phyloP scores from a whole-genome alignment of 1,284 basidiomycete species.

The Ustilago xerochloae region DNA sequence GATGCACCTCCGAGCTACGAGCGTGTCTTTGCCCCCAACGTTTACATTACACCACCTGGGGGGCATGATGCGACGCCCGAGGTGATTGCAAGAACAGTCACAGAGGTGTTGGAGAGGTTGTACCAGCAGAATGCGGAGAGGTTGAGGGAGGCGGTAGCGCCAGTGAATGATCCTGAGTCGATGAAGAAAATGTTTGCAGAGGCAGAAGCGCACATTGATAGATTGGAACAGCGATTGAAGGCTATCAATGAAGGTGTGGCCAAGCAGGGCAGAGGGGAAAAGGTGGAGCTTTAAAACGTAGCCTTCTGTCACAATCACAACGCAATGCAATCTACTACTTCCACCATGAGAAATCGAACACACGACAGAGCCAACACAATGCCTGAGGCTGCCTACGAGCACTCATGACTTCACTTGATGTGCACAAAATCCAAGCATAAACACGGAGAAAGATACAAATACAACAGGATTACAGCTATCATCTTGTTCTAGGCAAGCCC shows the following conservation, averaged over 20 bases:
- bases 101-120: constrained; percentile 65
- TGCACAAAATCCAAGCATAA: no score
- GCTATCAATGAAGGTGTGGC: constrained; percentile 11
- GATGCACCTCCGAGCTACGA: constrained; percentile 10
- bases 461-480: background rate
- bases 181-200: constrained; percentile 62
- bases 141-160: background rate
- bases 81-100: constrained; percentile 63
- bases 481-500: background rate
- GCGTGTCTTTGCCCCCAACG: constrained; percentile 38
- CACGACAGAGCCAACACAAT: background rate
- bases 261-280: background rate
- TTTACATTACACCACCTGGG: constrained; percentile 43
- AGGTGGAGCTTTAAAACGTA: constrained; percentile 20
- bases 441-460: no score
- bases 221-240: constrained; percentile 69
- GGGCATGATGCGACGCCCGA: constrained; percentile 48
- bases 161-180: constrained; percentile 71
- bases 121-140: constrained; percentile 38
- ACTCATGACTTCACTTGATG: no score
- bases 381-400: no score
- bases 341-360: background rate
- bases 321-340: no score
- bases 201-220: constrained; percentile 72
- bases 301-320: background rate